Evolutionary conservation across 176 grass and related monocot genomes (phyloP).

Genomic region (Pontederia paniculata): DNA sequence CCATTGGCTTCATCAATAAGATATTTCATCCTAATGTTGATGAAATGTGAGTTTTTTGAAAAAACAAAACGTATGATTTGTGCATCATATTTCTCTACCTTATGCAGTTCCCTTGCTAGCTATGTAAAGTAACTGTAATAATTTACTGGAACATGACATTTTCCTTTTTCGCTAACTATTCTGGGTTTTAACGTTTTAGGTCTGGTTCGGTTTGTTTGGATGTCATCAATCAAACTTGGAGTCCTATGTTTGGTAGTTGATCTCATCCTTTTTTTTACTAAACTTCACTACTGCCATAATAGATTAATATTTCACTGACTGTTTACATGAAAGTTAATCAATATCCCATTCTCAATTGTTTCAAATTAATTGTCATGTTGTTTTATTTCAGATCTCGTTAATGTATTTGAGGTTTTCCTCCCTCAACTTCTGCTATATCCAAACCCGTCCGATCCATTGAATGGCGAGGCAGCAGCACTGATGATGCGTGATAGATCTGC

Average conservation of each 20-base stretch:
- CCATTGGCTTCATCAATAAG: conserved; percentile 91
- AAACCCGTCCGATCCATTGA: conserved; percentile 92
- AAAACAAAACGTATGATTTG: too few species aligned
- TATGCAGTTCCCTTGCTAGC: too few species aligned
- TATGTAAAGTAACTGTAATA: too few species aligned
- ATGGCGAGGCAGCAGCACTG: conserved; percentile 88
- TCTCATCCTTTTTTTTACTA: background rate
- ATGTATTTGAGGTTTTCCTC: conserved; percentile 94
- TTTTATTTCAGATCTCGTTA: conserved; percentile 61
- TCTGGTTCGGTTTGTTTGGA: conserved; percentile 99
- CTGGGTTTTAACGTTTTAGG: conserved; percentile 28
- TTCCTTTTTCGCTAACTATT: background rate
- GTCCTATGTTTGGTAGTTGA: conserved; percentile 89
- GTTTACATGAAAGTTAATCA: background rate
- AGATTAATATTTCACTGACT: background rate
- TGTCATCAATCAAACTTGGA: conserved; percentile 99
- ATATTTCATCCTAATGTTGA: conserved; percentile 98
- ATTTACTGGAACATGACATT: too few species aligned
- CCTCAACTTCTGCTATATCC: conserved; percentile 89
- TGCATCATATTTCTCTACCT: too few species aligned
- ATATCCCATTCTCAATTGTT: background rate
- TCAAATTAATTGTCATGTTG: background rate
- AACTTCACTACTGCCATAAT: background rate
- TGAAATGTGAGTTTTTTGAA: conserved; percentile 66
- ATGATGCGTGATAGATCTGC: conserved; percentile 89